A percentile compares a stretch with the other conserved stretches of the same genome.
phyloP scores from a whole-genome alignment of 1,284 basidiomycete species.

The Ganoderma lucidum region DNA sequence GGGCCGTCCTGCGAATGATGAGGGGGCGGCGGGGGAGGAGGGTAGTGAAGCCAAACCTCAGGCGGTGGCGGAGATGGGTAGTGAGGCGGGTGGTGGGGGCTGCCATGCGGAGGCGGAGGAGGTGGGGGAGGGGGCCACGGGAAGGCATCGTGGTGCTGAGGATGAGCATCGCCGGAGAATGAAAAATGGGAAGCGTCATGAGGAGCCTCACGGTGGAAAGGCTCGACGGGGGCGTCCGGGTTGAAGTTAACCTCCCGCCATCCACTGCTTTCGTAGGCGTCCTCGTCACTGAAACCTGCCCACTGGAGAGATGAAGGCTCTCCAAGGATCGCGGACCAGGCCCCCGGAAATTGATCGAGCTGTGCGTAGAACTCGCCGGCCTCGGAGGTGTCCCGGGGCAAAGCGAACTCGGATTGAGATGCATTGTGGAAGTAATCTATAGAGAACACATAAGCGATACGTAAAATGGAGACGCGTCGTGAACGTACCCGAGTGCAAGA shows the following conservation, averaged over 20 bases:
- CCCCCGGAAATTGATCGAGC: slow-evolving; percentile 1
- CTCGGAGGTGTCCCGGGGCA: slow-evolving; percentile 1
- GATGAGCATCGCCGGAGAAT: not conserved
- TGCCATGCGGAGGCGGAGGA: not conserved
- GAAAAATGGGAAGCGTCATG: not conserved
- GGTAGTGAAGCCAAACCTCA: slow-evolving; percentile 6
- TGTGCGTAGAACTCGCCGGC: slow-evolving; percentile 3
- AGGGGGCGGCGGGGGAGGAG: not conserved
- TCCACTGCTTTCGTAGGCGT: not conserved
- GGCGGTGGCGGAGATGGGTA: slow-evolving; percentile 5
- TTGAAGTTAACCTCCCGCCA: not conserved
- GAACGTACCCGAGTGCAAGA: slow-evolving; percentile 62
- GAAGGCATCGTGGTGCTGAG: not conserved
- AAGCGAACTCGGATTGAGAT: slow-evolving; percentile 23
- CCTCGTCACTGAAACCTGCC: not conserved
- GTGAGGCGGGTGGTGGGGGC: slow-evolving; percentile 6
- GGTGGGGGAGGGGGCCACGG: slow-evolving; percentile 7
- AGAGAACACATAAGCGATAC: not conserved
- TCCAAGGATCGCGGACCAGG: not conserved
- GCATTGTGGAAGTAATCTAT: slow-evolving; percentile 39
- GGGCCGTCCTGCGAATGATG: not conserved
- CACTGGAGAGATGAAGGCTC: not conserved
- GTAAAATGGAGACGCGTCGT: not conserved
- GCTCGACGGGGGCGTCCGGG: not conserved
- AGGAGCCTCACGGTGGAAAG: slow-evolving; percentile 1